phyloP scores from a whole-genome alignment of 1,284 basidiomycete genomes.

The Abortiporus biennis region DNA sequence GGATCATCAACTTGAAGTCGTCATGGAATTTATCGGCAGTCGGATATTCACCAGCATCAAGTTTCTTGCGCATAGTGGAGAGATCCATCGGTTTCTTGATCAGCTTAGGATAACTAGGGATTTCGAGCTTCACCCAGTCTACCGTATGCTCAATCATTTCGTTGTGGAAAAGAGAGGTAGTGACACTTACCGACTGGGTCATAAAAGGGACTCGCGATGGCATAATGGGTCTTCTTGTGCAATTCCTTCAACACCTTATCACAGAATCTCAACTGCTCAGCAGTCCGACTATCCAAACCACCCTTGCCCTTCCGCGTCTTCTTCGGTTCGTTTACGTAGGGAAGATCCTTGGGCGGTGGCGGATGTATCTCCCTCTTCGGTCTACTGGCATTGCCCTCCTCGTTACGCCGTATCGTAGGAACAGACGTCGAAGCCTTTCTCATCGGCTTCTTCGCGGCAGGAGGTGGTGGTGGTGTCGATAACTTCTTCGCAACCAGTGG shows the following conservation, averaged over 20 bases:
- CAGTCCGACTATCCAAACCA: constrained; percentile 62
- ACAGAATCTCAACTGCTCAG: constrained; percentile 85
- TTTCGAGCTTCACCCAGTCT: constrained; percentile 76
- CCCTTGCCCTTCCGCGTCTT: constrained; percentile 59
- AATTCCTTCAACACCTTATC: constrained; percentile 74
- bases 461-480: constrained; percentile 33
- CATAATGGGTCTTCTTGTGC: constrained; percentile 73
- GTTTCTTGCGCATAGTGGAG: constrained; percentile 80
- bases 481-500: constrained; percentile 47
- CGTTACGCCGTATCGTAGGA: constrained; percentile 72
- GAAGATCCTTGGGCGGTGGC: constrained; percentile 87
- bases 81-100: constrained; percentile 96
- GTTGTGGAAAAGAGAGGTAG: neutral
- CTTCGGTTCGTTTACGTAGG: constrained; percentile 74
- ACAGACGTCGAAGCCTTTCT: constrained; percentile 73
- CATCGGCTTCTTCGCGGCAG: constrained; percentile 44
- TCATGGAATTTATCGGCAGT: constrained; percentile 77
- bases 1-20: constrained; percentile 92
- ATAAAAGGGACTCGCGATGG: constrained; percentile 82
- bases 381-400: constrained; percentile 55
- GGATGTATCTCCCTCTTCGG: constrained; percentile 98
- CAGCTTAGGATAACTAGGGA: constrained; percentile 83
- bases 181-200: constrained; percentile 79
- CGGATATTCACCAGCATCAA: constrained; percentile 73
- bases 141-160: neutral